A percentile compares a stretch with the other conserved stretches of the same genome.
Evolutionary conservation across 331 rosid species (phyloP).

Genomic region (Quercus tomentella): DNA sequence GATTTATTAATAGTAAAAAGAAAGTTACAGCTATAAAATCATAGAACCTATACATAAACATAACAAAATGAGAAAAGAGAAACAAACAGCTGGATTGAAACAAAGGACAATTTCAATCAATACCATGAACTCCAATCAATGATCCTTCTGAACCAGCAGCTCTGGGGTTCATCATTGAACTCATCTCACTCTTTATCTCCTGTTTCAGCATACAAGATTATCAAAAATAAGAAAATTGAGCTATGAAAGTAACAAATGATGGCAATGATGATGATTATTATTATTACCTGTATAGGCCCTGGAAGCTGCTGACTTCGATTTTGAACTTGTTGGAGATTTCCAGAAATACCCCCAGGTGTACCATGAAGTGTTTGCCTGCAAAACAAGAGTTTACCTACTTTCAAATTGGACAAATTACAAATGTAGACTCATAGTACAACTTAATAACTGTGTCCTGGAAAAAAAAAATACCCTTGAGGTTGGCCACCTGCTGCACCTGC

Average conservation of each 20-base stretch:
- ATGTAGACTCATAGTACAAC: neutral
- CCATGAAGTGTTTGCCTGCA: conserved; percentile 52
- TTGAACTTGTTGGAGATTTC: conserved; percentile 41
- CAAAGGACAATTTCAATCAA: neutral
- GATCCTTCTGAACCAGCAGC: conserved; percentile 44
- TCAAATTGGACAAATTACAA: neutral
- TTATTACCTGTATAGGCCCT: conserved; percentile 39
- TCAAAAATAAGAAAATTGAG: conserved; percentile 6
- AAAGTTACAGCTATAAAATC: neutral
- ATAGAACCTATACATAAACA: neutral
- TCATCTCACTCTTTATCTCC: conserved; percentile 46
- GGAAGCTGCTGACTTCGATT: conserved; percentile 49
- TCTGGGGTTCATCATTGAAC: conserved; percentile 34
- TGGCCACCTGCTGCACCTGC: conserved; percentile 43
- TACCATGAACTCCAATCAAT: conserved; percentile 46
- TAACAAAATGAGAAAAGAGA: neutral
- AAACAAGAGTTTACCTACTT: conserved; percentile 22
- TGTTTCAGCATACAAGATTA: conserved; percentile 33
- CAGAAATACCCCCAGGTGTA: conserved; percentile 34
- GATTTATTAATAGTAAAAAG: neutral
- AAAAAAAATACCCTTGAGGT: conserved; percentile 55
- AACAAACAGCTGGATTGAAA: neutral
- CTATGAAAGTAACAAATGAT: neutral
- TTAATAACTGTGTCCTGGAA: conserved; percentile 10
- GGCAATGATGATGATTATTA: conserved; percentile 4